Evolutionary conservation across 768 basidiomycete species (phyloP), one percentile per base, ranked within the genome.

Genomic region (Pisolithus tinctorius): DNA sequence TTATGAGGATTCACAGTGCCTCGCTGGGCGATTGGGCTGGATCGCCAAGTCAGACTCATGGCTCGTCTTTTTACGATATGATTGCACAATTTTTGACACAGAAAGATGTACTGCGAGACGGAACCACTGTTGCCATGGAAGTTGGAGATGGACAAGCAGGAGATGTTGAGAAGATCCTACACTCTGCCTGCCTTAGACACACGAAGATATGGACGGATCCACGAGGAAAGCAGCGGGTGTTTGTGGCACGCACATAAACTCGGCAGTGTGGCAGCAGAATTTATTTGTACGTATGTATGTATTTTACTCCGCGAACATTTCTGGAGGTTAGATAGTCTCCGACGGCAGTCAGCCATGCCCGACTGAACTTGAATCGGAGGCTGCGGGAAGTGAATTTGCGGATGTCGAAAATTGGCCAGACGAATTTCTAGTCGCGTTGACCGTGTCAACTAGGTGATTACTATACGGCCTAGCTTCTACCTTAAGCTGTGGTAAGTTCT

Each of bases 1-100:
- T 48, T 88, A 80, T 63, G 94, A 98, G 67, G 92, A 94, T 69
- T 79, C 76, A 8, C 74, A n/a, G 71, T 13, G 94, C 94, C 11
- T 78, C 96, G 23, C 74, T 93, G 39, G 93, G 89, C 20, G 91
- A 89, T 48, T 74, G 74, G 17, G 69, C 76, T 37, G 55, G 49
- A 25, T 71, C 72, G 13, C 66, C 55, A 9, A 47, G 56, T 47
- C 39, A 52, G 4, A 57, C 20, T 20, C 20, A 62, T 76, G 78
- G 89, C 58, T 69, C 94, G 67, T 63, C 81, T 5, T 86, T 83
- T 66, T 88, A 96, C 69, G 79, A 77, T 52, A 71, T 77, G 38
- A 91, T 96, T 49, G 81, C 84, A 11, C 71, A 71, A 9, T 67
- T 93, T 14, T 59, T 90, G 29, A 70, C 75, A 2, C 68, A 60